phyloP scores from a whole-genome alignment of 352 stramenopile genomes.

The Pythium guiyangense region DNA sequence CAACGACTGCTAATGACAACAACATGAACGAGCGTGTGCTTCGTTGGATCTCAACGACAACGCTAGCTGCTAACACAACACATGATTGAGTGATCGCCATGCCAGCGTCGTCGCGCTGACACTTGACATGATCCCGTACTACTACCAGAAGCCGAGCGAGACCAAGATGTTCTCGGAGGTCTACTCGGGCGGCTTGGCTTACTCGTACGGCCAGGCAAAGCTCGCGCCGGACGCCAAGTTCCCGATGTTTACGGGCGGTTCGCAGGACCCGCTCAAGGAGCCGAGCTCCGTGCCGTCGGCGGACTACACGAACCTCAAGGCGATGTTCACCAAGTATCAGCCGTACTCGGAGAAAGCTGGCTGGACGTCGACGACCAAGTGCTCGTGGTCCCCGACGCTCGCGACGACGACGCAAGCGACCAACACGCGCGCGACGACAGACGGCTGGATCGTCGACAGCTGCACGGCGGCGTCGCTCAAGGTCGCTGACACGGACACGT shows the following conservation, averaged over 20 bases:
- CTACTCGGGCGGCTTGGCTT: too few species aligned
- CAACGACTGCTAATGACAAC: too few species aligned
- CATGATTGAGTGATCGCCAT: too few species aligned
- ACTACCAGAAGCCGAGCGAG: too few species aligned
- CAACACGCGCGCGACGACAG: conserved; percentile 47
- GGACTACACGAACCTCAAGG: conserved; percentile 77
- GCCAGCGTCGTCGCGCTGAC: too few species aligned
- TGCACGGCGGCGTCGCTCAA: conserved; percentile 53
- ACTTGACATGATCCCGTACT: conserved; percentile 80
- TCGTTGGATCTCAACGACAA: too few species aligned
- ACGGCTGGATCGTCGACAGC: conserved; percentile 64
- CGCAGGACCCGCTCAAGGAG: conserved; percentile 50
- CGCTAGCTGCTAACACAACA: too few species aligned
- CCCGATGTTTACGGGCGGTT: conserved; percentile 15
- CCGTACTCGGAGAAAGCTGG: conserved; percentile 25
- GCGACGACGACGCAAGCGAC: conserved; percentile 48
- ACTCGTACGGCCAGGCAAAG: too few species aligned
- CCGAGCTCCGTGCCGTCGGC: conserved; percentile 52
- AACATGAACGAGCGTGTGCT: too few species aligned
- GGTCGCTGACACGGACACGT: conserved; percentile 54
- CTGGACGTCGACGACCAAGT: conserved; percentile 50
- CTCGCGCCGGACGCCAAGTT: too few species aligned
- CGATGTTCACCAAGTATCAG: conserved; percentile 57
- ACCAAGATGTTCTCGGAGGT: too few species aligned
- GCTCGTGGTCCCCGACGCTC: conserved; percentile 52